phyloP scores from a whole-genome alignment of 2,329 filamentous ascomycete genomes.

The Fusarium oxysporum region DNA sequence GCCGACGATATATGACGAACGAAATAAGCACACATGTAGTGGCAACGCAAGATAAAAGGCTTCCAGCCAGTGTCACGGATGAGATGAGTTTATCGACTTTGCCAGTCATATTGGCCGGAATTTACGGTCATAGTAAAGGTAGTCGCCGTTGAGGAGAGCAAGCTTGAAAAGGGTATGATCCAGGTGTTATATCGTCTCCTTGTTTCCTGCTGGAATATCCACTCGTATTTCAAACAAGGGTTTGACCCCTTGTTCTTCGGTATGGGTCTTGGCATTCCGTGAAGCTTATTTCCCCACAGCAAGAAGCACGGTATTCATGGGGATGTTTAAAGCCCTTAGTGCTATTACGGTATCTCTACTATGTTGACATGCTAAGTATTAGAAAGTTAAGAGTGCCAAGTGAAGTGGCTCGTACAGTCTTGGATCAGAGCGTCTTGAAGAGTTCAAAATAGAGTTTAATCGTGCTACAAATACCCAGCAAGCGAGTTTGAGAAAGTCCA shows the following conservation, averaged over 20 bases:
- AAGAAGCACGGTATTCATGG: neutral
- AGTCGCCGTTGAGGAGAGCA: neutral
- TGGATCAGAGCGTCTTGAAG: neutral
- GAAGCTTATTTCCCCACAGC: neutral
- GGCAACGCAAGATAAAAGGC: conserved; percentile 35
- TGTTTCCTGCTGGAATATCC: neutral
- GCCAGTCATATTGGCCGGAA: conserved; percentile 17
- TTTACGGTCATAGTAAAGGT: conserved; percentile 4
- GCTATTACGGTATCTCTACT: no score
- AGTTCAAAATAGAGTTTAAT: conserved; percentile 28
- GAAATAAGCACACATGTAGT: conserved; percentile 39
- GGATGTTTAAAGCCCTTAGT: neutral
- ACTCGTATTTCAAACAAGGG: conserved; percentile 14
- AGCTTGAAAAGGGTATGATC: neutral
- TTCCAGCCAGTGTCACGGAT: conserved; percentile 41
- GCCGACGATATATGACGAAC: conserved; percentile 37
- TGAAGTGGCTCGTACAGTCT: neutral
- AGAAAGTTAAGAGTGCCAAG: neutral
- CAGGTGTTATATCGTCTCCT: neutral
- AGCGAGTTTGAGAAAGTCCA: conserved; percentile 33
- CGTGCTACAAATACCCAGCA: conserved; percentile 10
- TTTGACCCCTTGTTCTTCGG: conserved; percentile 10
- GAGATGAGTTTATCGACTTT: conserved; percentile 36
- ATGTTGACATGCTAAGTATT: neutral
- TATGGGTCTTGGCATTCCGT: conserved; percentile 1